These are phyloP conservation scores for Asterella californica DNA, from an alignment of 225 moss, liverwort and hornwort species.

Conservation along the genomic window DNA sequence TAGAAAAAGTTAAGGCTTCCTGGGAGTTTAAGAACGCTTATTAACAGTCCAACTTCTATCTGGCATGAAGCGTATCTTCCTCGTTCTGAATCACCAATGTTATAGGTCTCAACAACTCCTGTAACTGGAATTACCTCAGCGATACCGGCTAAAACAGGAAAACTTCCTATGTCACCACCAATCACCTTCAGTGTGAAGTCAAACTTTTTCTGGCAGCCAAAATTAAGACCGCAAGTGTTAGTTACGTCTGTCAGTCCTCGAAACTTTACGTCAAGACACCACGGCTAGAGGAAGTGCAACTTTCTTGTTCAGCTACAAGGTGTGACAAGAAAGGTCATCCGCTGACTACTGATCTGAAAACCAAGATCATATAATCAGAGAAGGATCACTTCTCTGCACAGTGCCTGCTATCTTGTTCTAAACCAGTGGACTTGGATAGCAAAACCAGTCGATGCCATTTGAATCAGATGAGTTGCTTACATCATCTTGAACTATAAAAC, in stretches of 20 bases:
- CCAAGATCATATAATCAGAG: no score
- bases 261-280: neutral
- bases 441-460: neutral
- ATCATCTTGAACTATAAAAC: neutral
- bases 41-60: neutral
- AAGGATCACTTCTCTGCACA: no score
- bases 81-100: no score
- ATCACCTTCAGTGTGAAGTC: constrained; percentile 74
- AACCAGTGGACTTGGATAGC: neutral
- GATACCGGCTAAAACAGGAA: constrained; percentile 70
- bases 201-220: constrained; percentile 70
- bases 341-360: neutral
- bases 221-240: neutral
- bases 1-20: neutral
- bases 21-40: neutral
- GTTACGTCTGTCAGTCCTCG: no score
- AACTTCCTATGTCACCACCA: constrained; percentile 66
- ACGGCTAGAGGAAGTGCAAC: neutral
- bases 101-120: neutral
- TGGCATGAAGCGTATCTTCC: neutral
- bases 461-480: neutral
- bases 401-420: neutral
- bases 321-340: neutral
- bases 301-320: neutral
- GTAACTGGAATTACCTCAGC: constrained; percentile 44